A percentile compares a stretch with the other conserved stretches of the same genome.
Conservation (phyloP, 169 alveolate species). For the Perkinsus olseni region DNA sequence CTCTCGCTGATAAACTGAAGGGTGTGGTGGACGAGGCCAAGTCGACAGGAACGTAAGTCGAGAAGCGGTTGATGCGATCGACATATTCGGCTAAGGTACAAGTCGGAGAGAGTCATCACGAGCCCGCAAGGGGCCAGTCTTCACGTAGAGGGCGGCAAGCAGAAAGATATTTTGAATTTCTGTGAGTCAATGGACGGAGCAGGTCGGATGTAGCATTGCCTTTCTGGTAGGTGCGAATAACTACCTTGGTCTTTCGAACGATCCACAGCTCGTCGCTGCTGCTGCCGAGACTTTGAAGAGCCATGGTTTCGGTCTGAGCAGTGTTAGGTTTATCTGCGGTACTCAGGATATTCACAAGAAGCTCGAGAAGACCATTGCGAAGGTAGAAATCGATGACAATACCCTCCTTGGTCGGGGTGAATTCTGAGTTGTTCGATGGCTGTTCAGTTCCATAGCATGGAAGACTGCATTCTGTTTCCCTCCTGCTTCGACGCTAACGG, state of each 20-base stretch:
- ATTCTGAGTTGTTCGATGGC: too few species aligned
- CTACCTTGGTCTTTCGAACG: slow-evolving; percentile 41
- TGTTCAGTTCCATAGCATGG: slow-evolving; percentile 28
- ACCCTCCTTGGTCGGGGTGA: too few species aligned
- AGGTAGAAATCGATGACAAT: too few species aligned
- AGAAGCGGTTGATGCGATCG: too few species aligned
- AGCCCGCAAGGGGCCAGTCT: neutral
- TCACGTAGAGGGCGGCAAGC: neutral
- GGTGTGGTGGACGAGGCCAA: too few species aligned
- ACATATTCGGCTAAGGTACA: neutral
- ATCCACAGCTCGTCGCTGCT: slow-evolving; percentile 23
- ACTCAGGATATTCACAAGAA: slow-evolving; percentile 42
- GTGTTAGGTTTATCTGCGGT: slow-evolving; percentile 43
- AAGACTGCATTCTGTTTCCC: slow-evolving; percentile 42
- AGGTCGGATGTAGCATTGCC: too few species aligned
- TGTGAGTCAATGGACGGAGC: neutral
- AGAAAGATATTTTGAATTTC: slow-evolving; percentile 38
- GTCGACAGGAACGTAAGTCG: too few species aligned
- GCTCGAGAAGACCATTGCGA: slow-evolving; percentile 35
- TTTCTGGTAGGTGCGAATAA: slow-evolving; percentile 34
- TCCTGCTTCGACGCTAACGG: slow-evolving; percentile 50
- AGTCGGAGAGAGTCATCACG: neutral
- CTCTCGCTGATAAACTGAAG: too few species aligned
- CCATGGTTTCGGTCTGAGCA: slow-evolving; percentile 45
- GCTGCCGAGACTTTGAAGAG: slow-evolving; percentile 32